phyloP scores from a whole-genome alignment of 2,329 filamentous ascomycete genomes.

The Canariomyces notabilis region DNA sequence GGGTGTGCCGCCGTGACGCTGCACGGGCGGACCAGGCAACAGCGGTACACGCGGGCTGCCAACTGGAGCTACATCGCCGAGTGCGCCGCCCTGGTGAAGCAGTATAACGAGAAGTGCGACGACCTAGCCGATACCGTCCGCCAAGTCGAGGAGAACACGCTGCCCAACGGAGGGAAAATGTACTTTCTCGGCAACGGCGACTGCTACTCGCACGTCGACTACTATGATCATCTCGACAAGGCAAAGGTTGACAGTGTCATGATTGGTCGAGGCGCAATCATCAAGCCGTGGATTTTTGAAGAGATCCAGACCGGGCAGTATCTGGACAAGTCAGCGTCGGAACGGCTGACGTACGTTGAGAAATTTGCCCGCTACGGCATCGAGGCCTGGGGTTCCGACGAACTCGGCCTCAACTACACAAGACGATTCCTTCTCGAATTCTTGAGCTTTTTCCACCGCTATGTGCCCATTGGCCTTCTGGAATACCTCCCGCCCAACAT shows the following conservation, averaged over 20 bases:
- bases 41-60: slow-evolving; percentile 86
- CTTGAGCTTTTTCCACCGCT: slow-evolving; percentile 88
- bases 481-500: slow-evolving; percentile 84
- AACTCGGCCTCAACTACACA: slow-evolving; percentile 86
- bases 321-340: slow-evolving; percentile 85
- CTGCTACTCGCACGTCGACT: slow-evolving; percentile 89
- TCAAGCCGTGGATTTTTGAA: slow-evolving; percentile 98
- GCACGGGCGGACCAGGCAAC: slow-evolving; percentile 88
- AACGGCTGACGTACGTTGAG: slow-evolving; percentile 80
- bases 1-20: slow-evolving; percentile 94
- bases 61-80: slow-evolving; percentile 95
- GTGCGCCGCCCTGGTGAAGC: slow-evolving; percentile 77
- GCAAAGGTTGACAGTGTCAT: slow-evolving; percentile 88
- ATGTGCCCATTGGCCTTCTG: slow-evolving; percentile 82
- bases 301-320: slow-evolving; percentile 91
- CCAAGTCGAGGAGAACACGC: slow-evolving; percentile 70
- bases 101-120: slow-evolving; percentile 66
- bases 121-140: slow-evolving; percentile 67
- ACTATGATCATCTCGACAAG: slow-evolving; percentile 70
- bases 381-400: slow-evolving; percentile 92
- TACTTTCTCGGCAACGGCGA: slow-evolving; percentile 97
- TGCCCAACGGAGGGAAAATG: slow-evolving; percentile 65
- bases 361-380: slow-evolving; percentile 87
- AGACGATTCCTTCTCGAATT: slow-evolving; percentile 91
- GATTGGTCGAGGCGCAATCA: slow-evolving; percentile 90